phyloP scores from a whole-genome alignment of 2,329 filamentous ascomycete genomes.

The Trichophyton rubrum region DNA sequence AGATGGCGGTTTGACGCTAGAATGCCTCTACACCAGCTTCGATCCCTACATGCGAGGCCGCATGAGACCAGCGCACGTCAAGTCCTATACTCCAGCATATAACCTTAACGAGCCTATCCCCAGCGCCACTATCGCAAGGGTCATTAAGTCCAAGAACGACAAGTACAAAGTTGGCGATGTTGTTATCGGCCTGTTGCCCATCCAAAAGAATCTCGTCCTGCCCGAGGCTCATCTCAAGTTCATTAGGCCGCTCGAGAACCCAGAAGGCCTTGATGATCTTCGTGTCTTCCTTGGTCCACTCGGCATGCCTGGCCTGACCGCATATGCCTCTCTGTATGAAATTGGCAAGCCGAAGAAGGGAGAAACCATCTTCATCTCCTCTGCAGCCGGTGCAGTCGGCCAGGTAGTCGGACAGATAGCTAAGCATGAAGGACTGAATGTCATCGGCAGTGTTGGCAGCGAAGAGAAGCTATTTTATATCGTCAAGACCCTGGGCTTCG shows the following conservation, averaged over 20 bases:
- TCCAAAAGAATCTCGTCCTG: conserved; percentile 57
- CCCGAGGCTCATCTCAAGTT: conserved; percentile 33
- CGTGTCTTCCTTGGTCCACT: conserved; percentile 60
- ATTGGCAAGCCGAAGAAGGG: conserved; percentile 64
- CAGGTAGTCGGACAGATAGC: conserved; percentile 73
- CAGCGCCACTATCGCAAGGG: conserved; percentile 52
- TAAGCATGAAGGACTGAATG: conserved; percentile 64
- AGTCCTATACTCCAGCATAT: conserved; percentile 58
- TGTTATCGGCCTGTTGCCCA: conserved; percentile 44
- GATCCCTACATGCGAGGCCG: conserved; percentile 76
- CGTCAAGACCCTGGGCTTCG: conserved; percentile 55
- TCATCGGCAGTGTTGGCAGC: conserved; percentile 68
- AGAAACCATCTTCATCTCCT: conserved; percentile 71
- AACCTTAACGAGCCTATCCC: conserved; percentile 49
- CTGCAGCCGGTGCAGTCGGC: conserved; percentile 69
- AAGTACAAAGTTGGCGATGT: conserved; percentile 57
- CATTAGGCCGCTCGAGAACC: conserved; percentile 53
- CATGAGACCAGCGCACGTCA: conserved; percentile 53
- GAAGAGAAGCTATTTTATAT: conserved; percentile 72
- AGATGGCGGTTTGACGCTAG: conserved; percentile 53
- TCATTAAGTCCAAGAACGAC: conserved; percentile 55
- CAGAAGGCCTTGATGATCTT: conserved; percentile 37
- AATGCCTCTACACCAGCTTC: conserved; percentile 62
- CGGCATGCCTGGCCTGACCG: conserved; percentile 67
- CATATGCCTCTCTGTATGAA: conserved; percentile 61